Conservation (phyloP, 371 early-diverging fungal genomes). For the Saksenaea oblongispora region DNA sequence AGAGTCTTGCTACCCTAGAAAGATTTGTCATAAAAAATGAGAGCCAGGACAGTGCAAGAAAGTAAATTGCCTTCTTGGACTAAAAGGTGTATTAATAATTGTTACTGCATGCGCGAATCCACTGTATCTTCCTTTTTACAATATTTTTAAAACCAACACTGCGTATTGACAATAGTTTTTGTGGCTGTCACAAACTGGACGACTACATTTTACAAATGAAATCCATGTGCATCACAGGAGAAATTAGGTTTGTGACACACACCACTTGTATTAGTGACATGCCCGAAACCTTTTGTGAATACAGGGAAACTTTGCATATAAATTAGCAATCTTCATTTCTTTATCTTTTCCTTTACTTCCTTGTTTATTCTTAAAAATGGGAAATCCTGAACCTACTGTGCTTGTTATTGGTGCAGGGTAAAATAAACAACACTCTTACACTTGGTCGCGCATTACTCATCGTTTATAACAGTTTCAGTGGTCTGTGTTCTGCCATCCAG, state of each 20-base stretch:
- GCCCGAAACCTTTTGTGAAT: neutral
- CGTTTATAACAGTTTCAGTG: slow-evolving; percentile 50
- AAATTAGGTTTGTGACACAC: neutral
- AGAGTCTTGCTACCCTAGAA: too few species aligned
- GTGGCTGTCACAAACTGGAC: too few species aligned
- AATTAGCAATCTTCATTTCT: neutral
- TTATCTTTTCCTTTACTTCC: neutral
- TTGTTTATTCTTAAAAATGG: neutral
- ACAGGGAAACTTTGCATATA: neutral
- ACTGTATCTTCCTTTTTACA: neutral
- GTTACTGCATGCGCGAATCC: too few species aligned
- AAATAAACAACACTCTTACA: neutral
- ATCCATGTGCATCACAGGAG: too few species aligned
- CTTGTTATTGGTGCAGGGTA: slow-evolving; percentile 33
- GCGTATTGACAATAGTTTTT: too few species aligned
- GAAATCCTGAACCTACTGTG: slow-evolving; percentile 3
- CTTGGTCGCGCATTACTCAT: neutral
- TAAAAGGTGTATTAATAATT: too few species aligned
- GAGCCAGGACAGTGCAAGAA: too few species aligned
- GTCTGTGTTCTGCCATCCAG: slow-evolving; percentile 59
- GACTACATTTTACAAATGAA: too few species aligned
- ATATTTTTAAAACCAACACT: neutral
- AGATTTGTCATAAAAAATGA: too few species aligned
- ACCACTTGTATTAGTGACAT: too few species aligned
- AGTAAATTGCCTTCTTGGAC: too few species aligned